A percentile compares a stretch with the other conserved stretches of the same genome.
Evolutionary conservation across 257 asterid species (phyloP).

Genomic region (Phtheirospermum japonicum): DNA sequence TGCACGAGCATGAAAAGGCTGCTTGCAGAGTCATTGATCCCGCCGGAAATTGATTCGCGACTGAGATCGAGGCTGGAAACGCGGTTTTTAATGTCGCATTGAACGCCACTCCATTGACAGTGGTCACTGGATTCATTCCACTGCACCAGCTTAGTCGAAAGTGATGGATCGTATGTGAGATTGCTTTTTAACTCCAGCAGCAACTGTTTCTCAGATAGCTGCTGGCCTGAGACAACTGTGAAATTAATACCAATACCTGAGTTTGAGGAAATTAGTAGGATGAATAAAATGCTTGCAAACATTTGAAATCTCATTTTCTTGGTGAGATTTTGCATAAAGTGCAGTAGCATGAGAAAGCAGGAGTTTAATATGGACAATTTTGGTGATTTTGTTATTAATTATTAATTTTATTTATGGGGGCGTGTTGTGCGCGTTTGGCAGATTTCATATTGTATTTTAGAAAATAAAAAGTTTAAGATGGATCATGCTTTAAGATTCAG

Average conservation of each 20-base stretch:
- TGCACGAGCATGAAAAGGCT: constrained; percentile 35
- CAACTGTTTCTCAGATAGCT: constrained; percentile 36
- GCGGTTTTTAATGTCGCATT: constrained; percentile 39
- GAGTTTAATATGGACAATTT: background rate
- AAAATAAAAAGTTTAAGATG: background rate
- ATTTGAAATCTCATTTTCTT: constrained; percentile 30
- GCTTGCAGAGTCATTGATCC: constrained; percentile 24
- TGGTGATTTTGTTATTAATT: background rate
- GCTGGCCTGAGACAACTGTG: constrained; percentile 32
- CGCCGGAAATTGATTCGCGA: constrained; percentile 40
- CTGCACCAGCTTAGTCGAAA: constrained; percentile 43
- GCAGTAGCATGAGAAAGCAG: no score
- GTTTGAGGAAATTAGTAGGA: constrained; percentile 17
- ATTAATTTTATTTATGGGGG: no score
- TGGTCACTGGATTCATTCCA: constrained; percentile 50
- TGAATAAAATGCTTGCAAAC: constrained; percentile 22
- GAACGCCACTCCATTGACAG: constrained; percentile 56
- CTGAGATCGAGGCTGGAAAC: constrained; percentile 53
- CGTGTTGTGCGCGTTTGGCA: no score
- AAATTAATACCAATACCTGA: background rate
- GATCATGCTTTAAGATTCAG: background rate
- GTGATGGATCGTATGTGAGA: constrained; percentile 49
- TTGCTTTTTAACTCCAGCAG: constrained; percentile 41
- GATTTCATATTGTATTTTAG: no score
- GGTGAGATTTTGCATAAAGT: background rate